Percentiles rank a stretch among this genome's conserved stretches.
These are phyloP conservation scores for Alternaria infectoria DNA, from an alignment of 2,329 filamentous ascomycete species.

Conservation along the genomic window DNA sequence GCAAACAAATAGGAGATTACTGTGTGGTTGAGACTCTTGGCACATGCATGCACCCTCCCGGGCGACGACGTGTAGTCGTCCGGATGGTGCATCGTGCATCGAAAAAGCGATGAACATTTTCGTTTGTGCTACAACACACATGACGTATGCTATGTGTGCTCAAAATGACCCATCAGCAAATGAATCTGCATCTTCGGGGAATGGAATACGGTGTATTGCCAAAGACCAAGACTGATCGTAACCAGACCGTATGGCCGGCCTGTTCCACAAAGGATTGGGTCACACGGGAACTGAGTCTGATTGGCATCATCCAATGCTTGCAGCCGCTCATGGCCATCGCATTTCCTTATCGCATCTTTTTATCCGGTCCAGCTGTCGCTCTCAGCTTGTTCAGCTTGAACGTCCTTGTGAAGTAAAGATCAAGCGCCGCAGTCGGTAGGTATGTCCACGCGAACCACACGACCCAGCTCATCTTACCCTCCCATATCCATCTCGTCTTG, in stretches of 20 bases:
- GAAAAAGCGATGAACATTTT: no score
- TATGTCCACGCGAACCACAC: constrained; percentile 58
- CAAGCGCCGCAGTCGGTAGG: constrained; percentile 53
- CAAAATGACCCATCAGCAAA: no score
- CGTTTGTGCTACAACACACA: no score
- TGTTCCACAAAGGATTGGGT: neutral
- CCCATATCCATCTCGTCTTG: constrained; percentile 61
- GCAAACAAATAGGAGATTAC: neutral
- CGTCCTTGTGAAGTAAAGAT: constrained; percentile 56
- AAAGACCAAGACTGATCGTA: neutral
- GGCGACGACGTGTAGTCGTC: neutral
- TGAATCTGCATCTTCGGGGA: neutral
- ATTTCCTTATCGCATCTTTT: constrained; percentile 31
- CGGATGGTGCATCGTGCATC: no score
- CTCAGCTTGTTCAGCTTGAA: constrained; percentile 59
- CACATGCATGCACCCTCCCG: neutral
- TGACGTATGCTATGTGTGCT: no score
- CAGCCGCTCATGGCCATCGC: neutral
- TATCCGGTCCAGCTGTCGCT: constrained; percentile 38
- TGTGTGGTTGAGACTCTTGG: neutral
- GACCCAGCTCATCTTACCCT: constrained; percentile 58
- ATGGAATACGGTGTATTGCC: neutral
- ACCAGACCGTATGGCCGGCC: neutral
- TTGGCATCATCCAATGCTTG: neutral
- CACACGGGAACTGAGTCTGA: neutral